Percentiles rank a stretch among this genome's conserved stretches.
Evolutionary conservation across 2,329 filamentous ascomycete genomes (phyloP).

Genomic region (Setomelanomma holmii): DNA sequence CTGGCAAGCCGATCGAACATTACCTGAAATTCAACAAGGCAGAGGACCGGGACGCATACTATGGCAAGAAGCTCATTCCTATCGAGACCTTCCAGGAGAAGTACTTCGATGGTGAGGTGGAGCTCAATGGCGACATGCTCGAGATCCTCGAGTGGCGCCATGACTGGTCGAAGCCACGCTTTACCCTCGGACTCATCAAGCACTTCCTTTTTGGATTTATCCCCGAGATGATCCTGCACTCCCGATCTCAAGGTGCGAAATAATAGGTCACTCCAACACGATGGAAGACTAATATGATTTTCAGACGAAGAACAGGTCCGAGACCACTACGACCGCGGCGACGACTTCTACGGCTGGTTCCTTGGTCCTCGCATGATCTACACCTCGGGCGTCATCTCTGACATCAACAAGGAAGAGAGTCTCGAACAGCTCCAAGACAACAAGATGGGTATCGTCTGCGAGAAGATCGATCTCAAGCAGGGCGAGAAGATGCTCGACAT

Average conservation of each 20-base stretch:
- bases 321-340: constrained; percentile 95
- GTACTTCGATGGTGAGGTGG: constrained; percentile 94
- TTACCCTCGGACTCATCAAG: constrained; percentile 84
- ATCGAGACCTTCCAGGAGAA: constrained; percentile 97
- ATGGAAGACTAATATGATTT: background rate
- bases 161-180: constrained; percentile 95
- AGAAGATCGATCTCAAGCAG: constrained; percentile 86
- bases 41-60: constrained; percentile 70
- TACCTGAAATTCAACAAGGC: constrained; percentile 82
- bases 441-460: constrained; percentile 92
- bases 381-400: constrained; percentile 91
- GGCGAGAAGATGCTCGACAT: constrained; percentile 90
- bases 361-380: constrained; percentile 98
- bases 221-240: constrained; percentile 91
- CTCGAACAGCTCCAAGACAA: constrained; percentile 98
- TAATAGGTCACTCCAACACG: background rate
- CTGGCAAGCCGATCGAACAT: constrained; percentile 86
- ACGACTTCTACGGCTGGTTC: constrained; percentile 99
- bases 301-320: constrained; percentile 96
- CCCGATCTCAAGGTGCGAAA: constrained; percentile 76
- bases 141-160: constrained; percentile 93
- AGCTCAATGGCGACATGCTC: constrained; percentile 92
- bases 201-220: constrained; percentile 88
- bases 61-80: constrained; percentile 80
- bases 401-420: constrained; percentile 84